phyloP scores from a whole-genome alignment of 345 rosid species.

The Orychophragmus violaceus region DNA sequence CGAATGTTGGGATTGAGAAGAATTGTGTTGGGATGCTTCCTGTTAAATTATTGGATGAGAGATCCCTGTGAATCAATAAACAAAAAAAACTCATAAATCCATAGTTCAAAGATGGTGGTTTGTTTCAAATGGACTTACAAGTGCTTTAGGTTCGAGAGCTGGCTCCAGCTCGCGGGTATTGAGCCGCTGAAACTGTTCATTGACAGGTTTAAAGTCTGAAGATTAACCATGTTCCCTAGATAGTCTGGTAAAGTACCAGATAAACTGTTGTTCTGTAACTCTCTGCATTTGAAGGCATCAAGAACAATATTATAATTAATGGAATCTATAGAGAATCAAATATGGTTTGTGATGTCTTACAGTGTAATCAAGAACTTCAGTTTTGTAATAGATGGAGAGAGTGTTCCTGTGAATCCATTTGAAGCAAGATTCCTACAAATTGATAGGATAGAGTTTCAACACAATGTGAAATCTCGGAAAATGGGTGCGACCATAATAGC shows the following conservation, averaged over 20 bases:
- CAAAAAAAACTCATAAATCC: not conserved
- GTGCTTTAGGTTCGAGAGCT: conserved; percentile 57
- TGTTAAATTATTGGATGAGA: conserved; percentile 58
- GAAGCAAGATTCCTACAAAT: conserved; percentile 60
- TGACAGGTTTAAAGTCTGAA: conserved; percentile 66
- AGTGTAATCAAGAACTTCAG: conserved; percentile 64
- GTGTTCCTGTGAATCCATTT: conserved; percentile 72
- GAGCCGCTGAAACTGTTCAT: conserved; percentile 69
- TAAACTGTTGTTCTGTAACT: conserved; percentile 68
- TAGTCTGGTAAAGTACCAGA: conserved; percentile 68
- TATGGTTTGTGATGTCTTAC: conserved; percentile 40
- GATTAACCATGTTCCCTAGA: conserved; percentile 52
- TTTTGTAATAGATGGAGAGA: conserved; percentile 62
- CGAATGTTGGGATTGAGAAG: conserved; percentile 56
- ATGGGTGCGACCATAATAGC: too few species aligned
- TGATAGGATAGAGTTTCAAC: not conserved
- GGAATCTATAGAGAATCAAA: not conserved
- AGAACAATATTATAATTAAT: not conserved
- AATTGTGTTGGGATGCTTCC: conserved; percentile 64
- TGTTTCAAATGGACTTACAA: conserved; percentile 42
- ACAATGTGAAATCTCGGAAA: not conserved
- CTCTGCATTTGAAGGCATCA: conserved; percentile 51
- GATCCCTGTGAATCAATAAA: conserved; percentile 49
- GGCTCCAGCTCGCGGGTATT: conserved; percentile 64
- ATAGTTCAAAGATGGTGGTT: conserved; percentile 1